These are phyloP conservation scores for Trichocladium antarcticum DNA, from an alignment of 495 filamentous ascomycete genomes.

Conservation along the genomic window DNA sequence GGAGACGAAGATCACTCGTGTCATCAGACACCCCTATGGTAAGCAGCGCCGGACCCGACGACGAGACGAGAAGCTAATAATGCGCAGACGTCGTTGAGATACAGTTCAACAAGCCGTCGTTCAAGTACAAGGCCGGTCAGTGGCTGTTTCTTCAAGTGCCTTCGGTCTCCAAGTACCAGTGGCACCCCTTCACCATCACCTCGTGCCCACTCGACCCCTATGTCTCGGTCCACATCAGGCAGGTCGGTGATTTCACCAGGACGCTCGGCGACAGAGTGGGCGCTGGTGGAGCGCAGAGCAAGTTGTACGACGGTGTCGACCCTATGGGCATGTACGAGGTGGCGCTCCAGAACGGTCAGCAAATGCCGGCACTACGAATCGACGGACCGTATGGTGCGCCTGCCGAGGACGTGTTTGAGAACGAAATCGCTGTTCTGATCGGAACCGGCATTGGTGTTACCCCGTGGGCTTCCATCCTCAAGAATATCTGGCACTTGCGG, in stretches of 20 bases:
- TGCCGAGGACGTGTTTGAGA: conserved; percentile 94
- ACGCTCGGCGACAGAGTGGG: conserved; percentile 84
- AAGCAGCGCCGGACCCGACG: conserved; percentile 26
- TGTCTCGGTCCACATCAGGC: conserved; percentile 84
- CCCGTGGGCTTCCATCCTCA: conserved; percentile 92
- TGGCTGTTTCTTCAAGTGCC: conserved; percentile 96
- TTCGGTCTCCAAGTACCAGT: conserved; percentile 75
- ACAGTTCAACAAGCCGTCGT: conserved; percentile 88
- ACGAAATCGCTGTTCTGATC: conserved; percentile 94
- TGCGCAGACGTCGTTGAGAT: conserved; percentile 81
- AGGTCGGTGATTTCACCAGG: conserved; percentile 92
- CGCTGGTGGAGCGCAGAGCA: conserved; percentile 70
- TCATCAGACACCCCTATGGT: conserved; percentile 96
- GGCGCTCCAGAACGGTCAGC: conserved; percentile 82
- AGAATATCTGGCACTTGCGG: conserved; percentile 96
- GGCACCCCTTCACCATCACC: conserved; percentile 99
- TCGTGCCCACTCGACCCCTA: conserved; percentile 95
- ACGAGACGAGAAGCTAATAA: not conserved
- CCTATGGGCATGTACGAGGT: conserved; percentile 97
- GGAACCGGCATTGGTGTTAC: conserved; percentile 97
- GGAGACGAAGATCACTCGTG: conserved; percentile 79
- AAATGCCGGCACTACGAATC: conserved; percentile 79
- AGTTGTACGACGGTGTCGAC: conserved; percentile 80
- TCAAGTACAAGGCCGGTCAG: conserved; percentile 97
- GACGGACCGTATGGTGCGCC: conserved; percentile 96